Percentiles rank a stretch among this genome's conserved stretches.
Conservation (phyloP, 768 basidiomycete species). For the Russula compacta region DNA sequence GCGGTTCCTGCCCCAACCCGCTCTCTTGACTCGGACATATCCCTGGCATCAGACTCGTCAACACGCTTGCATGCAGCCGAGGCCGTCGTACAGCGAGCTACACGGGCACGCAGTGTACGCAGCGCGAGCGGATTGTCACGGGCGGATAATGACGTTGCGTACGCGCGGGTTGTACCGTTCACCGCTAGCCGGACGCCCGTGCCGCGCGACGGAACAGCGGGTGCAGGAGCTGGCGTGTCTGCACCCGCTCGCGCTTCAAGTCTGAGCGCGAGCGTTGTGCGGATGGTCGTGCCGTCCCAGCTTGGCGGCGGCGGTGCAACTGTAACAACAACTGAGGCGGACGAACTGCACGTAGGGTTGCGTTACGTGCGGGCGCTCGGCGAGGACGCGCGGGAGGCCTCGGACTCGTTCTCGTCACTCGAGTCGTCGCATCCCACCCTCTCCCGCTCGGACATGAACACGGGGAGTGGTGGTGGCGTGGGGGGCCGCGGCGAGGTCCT, state of each 20-base stretch:
- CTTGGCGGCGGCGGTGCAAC: conserved; percentile 17
- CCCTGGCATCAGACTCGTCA: conserved; percentile 28
- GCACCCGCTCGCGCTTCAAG: conserved; percentile 38
- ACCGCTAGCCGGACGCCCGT: conserved; percentile 59
- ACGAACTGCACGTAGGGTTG: conserved; percentile 61
- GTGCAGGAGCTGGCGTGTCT: conserved; percentile 14
- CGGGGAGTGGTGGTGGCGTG: background rate
- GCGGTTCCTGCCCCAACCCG: conserved; percentile 13
- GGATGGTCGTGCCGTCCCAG: conserved; percentile 16
- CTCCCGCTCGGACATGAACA: conserved; percentile 9
- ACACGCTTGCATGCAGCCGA: conserved; percentile 34
- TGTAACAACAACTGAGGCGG: conserved; percentile 31
- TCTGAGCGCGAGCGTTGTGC: conserved; percentile 55
- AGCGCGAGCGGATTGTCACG: conserved; percentile 35
- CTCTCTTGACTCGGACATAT: conserved; percentile 21
- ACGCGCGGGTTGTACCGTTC: conserved; percentile 64
- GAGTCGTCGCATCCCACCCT: conserved; percentile 46
- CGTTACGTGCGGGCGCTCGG: conserved; percentile 66
- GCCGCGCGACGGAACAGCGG: conserved; percentile 29
- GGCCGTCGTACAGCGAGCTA: conserved; percentile 39
- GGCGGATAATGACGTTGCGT: conserved; percentile 26
- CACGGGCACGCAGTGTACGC: conserved; percentile 45
- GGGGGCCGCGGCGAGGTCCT: conserved; percentile 7
- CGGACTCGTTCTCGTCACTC: conserved; percentile 50
- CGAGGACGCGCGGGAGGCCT: conserved; percentile 36